phyloP scores from a whole-genome alignment of 2,329 filamentous ascomycete genomes.

The Teratosphaeria epicoccoides region DNA sequence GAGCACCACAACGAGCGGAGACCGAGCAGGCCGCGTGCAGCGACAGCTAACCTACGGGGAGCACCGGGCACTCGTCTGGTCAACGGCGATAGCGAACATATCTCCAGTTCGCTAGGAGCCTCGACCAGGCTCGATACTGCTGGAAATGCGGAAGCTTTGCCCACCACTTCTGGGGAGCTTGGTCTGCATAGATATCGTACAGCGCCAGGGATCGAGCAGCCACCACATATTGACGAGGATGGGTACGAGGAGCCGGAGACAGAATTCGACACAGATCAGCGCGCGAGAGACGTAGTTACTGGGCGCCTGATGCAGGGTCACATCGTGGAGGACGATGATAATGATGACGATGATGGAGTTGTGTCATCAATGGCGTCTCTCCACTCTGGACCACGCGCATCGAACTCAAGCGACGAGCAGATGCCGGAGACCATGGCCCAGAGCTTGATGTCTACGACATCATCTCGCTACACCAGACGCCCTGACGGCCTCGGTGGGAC shows the following conservation, averaged over 20 bases:
- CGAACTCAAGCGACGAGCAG: slow-evolving; percentile 33
- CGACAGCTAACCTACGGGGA: slow-evolving; percentile 10
- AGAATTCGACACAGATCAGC: slow-evolving; percentile 34
- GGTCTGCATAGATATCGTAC: slow-evolving; percentile 15
- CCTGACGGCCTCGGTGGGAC: slow-evolving; percentile 58
- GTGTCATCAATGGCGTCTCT: slow-evolving; percentile 61
- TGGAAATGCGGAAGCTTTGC: slow-evolving; percentile 4
- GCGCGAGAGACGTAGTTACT: slow-evolving; percentile 80
- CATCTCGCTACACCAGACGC: slow-evolving; percentile 45
- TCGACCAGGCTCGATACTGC: slow-evolving; percentile 23
- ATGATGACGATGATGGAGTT: slow-evolving; percentile 52
- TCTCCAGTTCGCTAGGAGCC: slow-evolving; percentile 22
- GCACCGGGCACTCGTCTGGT: slow-evolving; percentile 13
- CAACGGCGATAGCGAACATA: slow-evolving; percentile 11
- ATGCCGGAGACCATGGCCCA: slow-evolving; percentile 83
- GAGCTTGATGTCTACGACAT: slow-evolving; percentile 67
- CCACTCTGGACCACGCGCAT: slow-evolving; percentile 36
- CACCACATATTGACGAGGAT: slow-evolving; percentile 18
- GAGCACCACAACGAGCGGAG: slow-evolving; percentile 5
- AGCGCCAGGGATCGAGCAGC: slow-evolving; percentile 16
- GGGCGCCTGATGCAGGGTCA: slow-evolving; percentile 87
- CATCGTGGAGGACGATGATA: slow-evolving; percentile 59
- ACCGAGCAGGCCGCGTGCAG: slow-evolving; percentile 11
- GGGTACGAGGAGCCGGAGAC: slow-evolving; percentile 24
- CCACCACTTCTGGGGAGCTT: background rate